Evolutionary conservation across 768 basidiomycete species (phyloP), one percentile per base, ranked within the genome.

Genomic region (Podaxis sp.): DNA sequence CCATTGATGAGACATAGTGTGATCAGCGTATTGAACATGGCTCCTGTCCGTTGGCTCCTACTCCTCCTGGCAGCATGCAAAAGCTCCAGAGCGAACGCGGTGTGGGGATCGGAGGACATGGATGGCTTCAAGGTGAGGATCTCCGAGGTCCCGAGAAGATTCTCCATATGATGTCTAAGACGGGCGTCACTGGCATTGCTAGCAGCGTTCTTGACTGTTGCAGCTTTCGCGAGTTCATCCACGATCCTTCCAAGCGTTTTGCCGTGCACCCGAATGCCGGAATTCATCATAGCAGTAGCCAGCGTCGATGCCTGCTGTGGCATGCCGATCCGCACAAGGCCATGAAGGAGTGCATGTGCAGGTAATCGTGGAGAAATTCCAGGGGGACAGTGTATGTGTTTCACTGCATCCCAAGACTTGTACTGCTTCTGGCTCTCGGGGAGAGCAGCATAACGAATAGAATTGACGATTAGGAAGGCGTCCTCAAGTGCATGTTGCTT

Each of bases 1-100:
- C 90, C 90, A 55, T 93, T 90, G 41, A 91, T 70, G 19, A 94
- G 76, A 60, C 87, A 89, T 8, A 87, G 80, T 3, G 81, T 76
- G 65, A 93, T 78, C 54, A 91, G 72, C 1, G 78, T 77, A 56
- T 81, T 80, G 68, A 86, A 90, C 79, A 90, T 85, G 33, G 77
- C 75, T n/a, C 81, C 73, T 1, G 85, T 83, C 49, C 87, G 82
- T 33, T 79, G 75, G 55, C 84, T 83, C 29, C 84, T 79, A 49
- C 82, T 80, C 46, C 78, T 71, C n/a, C 83, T 80, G 0, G 88
- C 88, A 3, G 76, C 72, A 47, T 75, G 67, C 25, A 91, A 70
- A 2, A 92, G 78, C 24, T 74, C 70, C 27, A 91, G 60, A 0
- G 88, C 86, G 37, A 83, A 77, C 3, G 79, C 79, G 4, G 82